Percentiles rank a stretch among this genome's conserved stretches.
Evolutionary conservation across 176 grass and related monocot genomes (phyloP).

Genomic region (Stipa capillata): DNA sequence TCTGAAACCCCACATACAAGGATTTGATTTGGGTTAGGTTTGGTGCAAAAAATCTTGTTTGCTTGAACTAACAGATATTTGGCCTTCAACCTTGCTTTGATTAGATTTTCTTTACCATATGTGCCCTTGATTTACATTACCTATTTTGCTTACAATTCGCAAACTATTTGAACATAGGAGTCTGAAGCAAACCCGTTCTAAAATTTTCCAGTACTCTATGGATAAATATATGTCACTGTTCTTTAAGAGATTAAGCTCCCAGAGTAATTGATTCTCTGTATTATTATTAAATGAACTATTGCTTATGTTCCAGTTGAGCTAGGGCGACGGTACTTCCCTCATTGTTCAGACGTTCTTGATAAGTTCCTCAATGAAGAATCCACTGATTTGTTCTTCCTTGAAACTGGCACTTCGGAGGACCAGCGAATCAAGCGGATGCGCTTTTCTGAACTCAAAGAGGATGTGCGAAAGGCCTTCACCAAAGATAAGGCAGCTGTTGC

Average conservation of each 20-base stretch:
- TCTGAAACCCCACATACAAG: neutral
- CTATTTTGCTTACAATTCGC: neutral
- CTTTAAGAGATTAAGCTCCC: neutral
- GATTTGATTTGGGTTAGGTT: neutral
- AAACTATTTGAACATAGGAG: neutral
- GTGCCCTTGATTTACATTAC: neutral
- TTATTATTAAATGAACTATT: neutral
- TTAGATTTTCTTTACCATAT: neutral
- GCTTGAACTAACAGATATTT: neutral
- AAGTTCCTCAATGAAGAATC: slow-evolving; percentile 86
- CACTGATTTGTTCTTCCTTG: slow-evolving; percentile 51
- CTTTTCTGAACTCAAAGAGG: slow-evolving; percentile 82
- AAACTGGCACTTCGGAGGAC: slow-evolving; percentile 62
- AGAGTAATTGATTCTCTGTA: neutral
- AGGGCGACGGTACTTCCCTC: slow-evolving; percentile 70
- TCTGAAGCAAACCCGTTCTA: neutral
- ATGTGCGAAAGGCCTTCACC: slow-evolving; percentile 74
- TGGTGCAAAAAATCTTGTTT: neutral
- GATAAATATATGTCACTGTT: neutral
- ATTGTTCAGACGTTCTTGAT: slow-evolving; percentile 80
- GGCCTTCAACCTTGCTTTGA: neutral
- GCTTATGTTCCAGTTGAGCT: slow-evolving; percentile 54
- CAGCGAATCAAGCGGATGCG: slow-evolving; percentile 57
- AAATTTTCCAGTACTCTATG: neutral
- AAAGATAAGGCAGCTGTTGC: slow-evolving; percentile 66